Base-by-base conservation (phyloP, 495 filamentous ascomycete species). In the Penicillium paxilli region DNA sequence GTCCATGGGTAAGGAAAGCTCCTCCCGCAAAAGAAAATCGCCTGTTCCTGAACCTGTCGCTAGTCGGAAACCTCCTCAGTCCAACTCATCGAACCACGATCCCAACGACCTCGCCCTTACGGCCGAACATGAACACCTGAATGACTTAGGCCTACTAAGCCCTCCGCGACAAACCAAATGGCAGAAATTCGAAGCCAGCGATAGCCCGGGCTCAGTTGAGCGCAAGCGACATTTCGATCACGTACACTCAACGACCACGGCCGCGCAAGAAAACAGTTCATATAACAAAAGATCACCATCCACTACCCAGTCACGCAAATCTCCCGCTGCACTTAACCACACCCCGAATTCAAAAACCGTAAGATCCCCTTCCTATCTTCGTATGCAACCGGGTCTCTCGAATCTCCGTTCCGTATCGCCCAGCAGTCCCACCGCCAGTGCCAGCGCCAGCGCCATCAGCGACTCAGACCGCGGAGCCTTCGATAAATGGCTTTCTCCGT, bases 11-110 rank as follows among this genome's bases (percentile, higher is more conserved):
- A 64, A 67, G 53, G 65, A 72, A 65, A 72, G 67, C 60, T 59
- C 65, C 24, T 74, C 74, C 46, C 74, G 62, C 50, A 78, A 76
- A 57, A 64, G 75, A 57, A 76, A 75, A 54, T 72, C 67, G 37
- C 65, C 69, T 23, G 61, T 66, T 58, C 68, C 72, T 62, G 63
- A 71, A 66, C 57, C 62, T n/a, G 24, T 64, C 30, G 57, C 46
- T 63, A 67, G 56, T 57, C 52, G 54, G 55, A 44, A 41, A 32
- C 45, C 58, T 55, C 21, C 28, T 56, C 52, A 64, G 24, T 35
- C 67, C 52, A 45, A 14, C 55, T 20, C 57, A 53, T 52, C 54
- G 62, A 16, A 48, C 55, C 25, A 24, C 49, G 44, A 49, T 49
- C 49, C 47, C 37, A 9, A 22, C 40, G 40, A 21, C 60, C 44